phyloP scores from a whole-genome alignment of 2,329 filamentous ascomycete genomes.

The Scleromitrula shiraiana region DNA sequence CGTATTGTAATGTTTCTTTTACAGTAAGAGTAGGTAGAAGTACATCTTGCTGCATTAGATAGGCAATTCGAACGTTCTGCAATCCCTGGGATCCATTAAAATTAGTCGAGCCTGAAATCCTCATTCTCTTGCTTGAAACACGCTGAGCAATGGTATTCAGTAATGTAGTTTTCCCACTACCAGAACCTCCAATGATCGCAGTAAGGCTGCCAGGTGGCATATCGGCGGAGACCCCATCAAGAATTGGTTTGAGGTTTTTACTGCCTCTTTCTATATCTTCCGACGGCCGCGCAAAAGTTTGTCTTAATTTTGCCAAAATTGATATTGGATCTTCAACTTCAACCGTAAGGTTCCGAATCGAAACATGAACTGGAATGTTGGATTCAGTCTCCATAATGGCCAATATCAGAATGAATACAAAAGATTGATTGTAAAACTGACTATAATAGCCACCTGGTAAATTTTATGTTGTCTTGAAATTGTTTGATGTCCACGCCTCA shows the following conservation, averaged over 20 bases:
- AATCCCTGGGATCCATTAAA: not conserved
- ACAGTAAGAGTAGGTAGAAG: slow-evolving; percentile 63
- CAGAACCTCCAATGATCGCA: not conserved
- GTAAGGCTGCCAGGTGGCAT: not conserved
- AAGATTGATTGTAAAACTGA: not conserved
- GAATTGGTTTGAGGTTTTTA: not conserved
- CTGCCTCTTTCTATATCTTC: not conserved
- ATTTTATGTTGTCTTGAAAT: not conserved
- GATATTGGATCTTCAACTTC: not conserved
- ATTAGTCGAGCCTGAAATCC: not conserved
- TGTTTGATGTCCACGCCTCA: too few species aligned
- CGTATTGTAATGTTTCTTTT: slow-evolving; percentile 63
- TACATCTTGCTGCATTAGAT: slow-evolving; percentile 67
- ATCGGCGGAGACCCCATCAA: not conserved
- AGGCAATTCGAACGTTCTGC: slow-evolving; percentile 43
- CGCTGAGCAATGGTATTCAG: not conserved
- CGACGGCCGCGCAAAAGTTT: not conserved
- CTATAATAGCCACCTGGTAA: not conserved
- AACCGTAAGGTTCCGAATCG: not conserved
- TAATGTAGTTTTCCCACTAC: not conserved
- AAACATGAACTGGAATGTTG: not conserved
- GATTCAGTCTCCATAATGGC: not conserved
- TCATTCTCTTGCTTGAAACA: not conserved
- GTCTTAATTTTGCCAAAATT: not conserved
- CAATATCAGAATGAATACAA: not conserved